Conservation (phyloP, 1,284 basidiomycete genomes). For the Takashimella koratensis region DNA sequence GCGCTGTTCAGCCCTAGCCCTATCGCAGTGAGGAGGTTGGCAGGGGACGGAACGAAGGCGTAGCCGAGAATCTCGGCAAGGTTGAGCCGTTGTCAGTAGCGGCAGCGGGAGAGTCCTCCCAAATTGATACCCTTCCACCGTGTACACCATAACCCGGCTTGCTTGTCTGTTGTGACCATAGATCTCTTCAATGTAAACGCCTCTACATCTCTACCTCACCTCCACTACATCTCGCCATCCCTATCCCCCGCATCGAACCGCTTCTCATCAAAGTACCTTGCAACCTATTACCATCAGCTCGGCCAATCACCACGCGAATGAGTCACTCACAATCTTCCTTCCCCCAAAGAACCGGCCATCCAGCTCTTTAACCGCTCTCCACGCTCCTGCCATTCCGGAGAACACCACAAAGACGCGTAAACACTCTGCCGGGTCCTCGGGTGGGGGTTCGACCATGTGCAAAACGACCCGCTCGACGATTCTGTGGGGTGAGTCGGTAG, state of each 20-base stretch:
- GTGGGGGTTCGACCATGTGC: conserved; percentile 66
- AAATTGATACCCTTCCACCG: no score
- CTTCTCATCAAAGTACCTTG: conserved; percentile 73
- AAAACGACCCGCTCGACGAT: conserved; percentile 84
- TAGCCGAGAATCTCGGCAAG: no score
- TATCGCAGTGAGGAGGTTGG: conserved; percentile 22
- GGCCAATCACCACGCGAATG: no score
- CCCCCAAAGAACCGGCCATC: conserved; percentile 90
- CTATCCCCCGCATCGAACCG: conserved; percentile 51
- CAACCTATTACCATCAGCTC: conserved; percentile 48
- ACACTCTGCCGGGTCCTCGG: conserved; percentile 60
- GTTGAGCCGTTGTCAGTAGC: no score
- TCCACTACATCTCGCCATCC: conserved; percentile 32
- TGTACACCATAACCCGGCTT: no score
- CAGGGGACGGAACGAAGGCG: not conserved
- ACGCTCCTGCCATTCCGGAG: conserved; percentile 83
- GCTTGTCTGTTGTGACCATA: no score
- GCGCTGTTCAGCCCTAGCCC: conserved; percentile 34
- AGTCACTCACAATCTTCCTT: conserved; percentile 61
- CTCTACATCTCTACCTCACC: no score
- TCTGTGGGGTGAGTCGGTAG: conserved; percentile 52
- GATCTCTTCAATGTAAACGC: no score
- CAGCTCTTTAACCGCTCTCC: conserved; percentile 86
- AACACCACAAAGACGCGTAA: conserved; percentile 83
- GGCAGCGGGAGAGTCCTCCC: no score